These are phyloP conservation scores for Colletotrichum coccodes DNA, from an alignment of 2,329 filamentous ascomycete genomes.

Conservation along the genomic window DNA sequence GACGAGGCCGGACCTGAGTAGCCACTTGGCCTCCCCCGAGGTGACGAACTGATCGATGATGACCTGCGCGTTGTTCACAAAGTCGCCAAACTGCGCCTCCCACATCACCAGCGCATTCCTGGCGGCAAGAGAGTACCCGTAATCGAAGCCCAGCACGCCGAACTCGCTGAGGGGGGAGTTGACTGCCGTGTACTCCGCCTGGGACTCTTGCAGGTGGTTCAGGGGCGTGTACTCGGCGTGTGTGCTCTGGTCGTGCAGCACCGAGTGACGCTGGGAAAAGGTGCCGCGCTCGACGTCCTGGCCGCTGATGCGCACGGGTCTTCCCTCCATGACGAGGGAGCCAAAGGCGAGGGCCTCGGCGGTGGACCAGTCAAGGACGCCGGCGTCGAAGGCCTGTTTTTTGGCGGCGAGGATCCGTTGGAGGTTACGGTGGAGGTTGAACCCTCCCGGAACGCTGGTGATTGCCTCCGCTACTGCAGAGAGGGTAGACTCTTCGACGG, in stretches of 20 bases:
- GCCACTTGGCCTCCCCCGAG: slow-evolving; percentile 97
- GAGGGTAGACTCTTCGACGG: slow-evolving; percentile 74
- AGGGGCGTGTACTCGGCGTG: slow-evolving; percentile 93
- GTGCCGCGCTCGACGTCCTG: slow-evolving; percentile 99
- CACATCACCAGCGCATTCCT: slow-evolving; percentile 98
- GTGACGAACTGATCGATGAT: slow-evolving; percentile 99
- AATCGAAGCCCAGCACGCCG: slow-evolving; percentile 91
- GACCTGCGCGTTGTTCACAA: slow-evolving; percentile 98
- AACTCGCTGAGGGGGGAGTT: slow-evolving; percentile 87
- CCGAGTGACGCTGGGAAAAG: slow-evolving; percentile 96
- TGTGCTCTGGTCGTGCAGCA: slow-evolving; percentile 95
- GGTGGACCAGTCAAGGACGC: slow-evolving; percentile 96
- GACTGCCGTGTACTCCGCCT: slow-evolving; percentile 93
- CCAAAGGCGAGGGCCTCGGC: slow-evolving; percentile 96
- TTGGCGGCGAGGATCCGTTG: slow-evolving; percentile 93
- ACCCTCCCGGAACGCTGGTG: slow-evolving; percentile 81
- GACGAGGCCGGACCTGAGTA: slow-evolving; percentile 95
- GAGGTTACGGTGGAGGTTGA: slow-evolving; percentile 91
- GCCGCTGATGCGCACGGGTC: slow-evolving; percentile 96
- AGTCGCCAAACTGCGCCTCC: slow-evolving; percentile 99
- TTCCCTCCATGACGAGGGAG: slow-evolving; percentile 87
- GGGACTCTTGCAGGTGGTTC: slow-evolving; percentile 86
- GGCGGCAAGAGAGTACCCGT: slow-evolving; percentile 96
- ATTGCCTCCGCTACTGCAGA: slow-evolving; percentile 85
- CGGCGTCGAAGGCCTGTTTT: slow-evolving; percentile 89